Conservation (phyloP, 805 yeast genomes). For the Vanderwaltozyma polyspora region DNA sequence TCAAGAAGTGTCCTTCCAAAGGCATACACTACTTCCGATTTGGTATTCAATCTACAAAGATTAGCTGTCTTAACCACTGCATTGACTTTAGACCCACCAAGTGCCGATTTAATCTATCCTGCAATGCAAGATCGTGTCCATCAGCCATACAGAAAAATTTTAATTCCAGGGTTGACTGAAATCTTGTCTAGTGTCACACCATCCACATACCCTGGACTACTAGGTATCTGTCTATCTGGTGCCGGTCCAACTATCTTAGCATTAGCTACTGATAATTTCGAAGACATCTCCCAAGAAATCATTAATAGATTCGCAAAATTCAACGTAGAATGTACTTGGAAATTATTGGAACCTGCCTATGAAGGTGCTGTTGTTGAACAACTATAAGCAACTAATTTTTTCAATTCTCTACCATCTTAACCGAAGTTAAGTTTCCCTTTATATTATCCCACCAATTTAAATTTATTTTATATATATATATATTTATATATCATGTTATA, state of each 20-base stretch:
- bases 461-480: too few species aligned
- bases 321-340: conserved; percentile 67
- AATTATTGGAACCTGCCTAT: conserved; percentile 70
- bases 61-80: conserved; percentile 88
- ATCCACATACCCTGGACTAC: conserved; percentile 64
- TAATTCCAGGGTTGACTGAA: conserved; percentile 84
- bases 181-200: conserved; percentile 76
- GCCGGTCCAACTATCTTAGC: conserved; percentile 98
- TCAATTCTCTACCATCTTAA: too few species aligned
- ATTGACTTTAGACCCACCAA: conserved; percentile 72
- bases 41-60: conserved; percentile 88
- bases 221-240: conserved; percentile 92
- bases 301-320: conserved; percentile 56
- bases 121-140: conserved; percentile 96
- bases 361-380: conserved; percentile 64
- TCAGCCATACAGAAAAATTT: conserved; percentile 89
- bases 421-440: too few species aligned
- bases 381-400: too few species aligned
- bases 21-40: conserved; percentile 65
- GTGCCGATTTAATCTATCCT: conserved; percentile 72
- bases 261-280: conserved; percentile 81
- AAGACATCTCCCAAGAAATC: conserved; percentile 68
- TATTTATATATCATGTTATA: too few species aligned
- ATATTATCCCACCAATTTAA: too few species aligned
- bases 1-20: conserved; percentile 84